Base-by-base conservation (phyloP, 345 rosid species). In the Pistacia vera region DNA sequence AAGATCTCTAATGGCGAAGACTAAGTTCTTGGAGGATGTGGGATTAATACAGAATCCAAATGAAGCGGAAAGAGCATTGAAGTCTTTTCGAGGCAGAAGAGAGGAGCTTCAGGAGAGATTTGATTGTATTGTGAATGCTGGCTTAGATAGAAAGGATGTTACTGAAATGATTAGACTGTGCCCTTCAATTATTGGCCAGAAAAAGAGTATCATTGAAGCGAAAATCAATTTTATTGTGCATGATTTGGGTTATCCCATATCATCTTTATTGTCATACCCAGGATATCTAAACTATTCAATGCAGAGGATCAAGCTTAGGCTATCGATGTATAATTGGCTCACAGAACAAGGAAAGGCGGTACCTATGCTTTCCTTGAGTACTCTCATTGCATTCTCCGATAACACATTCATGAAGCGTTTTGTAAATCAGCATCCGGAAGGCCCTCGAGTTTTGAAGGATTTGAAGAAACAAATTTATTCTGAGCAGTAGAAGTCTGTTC, bases 271-370 rank as follows among this genome's bases (percentile, higher is more conserved):
- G 5, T 61, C 57, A 35, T 92, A 87, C 71, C 97, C 97, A 0
- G 77, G 88, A 8, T 90, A 79, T 83, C 83, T 94, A 64, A 51
- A 57, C 72, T 88, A 86, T 70, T 82, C 82, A 13, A 70, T 70
- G 48, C 73, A 77, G 78, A 90, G 96, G 81, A 81, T 86, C 73
- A 82, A 87, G 76, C 83, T 88, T 64, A 86, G 96, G 75, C 60
- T 86, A 64, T 74, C 82, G 44, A 92, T 92, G 96, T 90, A 87
- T 80, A 73, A 75, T 77, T 92, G 98, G 98, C 85, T 92, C 75
- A 85, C 76, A 78, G 84, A 86, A 70, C 78, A 83, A 71, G 90
- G 85, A 36, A 77, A 80, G 36, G 85, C 60, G 10, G 73, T 66
- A 35, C 82, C 84, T 4, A 55, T 5, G 70, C 73, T 80, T 54